These are phyloP conservation scores for Trebouxiophyceae sp. DNA, from an alignment of 163 green algal species.

Conservation along the genomic window DNA sequence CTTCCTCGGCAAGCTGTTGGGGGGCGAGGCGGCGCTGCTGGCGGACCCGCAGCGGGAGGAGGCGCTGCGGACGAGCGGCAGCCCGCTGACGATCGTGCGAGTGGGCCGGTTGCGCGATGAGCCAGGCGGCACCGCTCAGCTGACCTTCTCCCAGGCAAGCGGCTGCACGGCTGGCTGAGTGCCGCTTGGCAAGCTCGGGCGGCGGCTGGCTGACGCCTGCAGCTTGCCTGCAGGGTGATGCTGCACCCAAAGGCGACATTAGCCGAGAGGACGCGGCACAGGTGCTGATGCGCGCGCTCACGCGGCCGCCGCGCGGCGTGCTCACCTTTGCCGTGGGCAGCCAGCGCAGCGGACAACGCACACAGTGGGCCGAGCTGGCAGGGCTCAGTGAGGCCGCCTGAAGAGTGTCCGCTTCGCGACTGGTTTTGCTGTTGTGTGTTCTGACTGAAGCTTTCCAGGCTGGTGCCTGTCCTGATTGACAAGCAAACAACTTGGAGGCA, in stretches of 20 bases:
- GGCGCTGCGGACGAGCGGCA: slow-evolving; percentile 7
- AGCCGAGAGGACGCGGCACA: not conserved
- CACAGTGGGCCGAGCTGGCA: no score
- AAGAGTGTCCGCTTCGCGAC: no score
- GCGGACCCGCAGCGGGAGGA: slow-evolving; percentile 20
- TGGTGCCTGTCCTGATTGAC: no score
- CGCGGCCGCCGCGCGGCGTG: no score
- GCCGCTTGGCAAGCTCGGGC: not conserved
- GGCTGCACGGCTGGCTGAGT: not conserved
- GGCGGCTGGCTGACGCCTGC: not conserved
- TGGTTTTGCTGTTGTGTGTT: no score
- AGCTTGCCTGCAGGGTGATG: slow-evolving; percentile 1
- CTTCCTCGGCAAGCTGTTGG: slow-evolving; percentile 8
- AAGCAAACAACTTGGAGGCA: no score
- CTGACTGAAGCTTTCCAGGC: no score
- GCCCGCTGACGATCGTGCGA: slow-evolving; percentile 20
- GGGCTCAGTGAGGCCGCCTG: no score
- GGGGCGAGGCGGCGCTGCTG: slow-evolving; percentile 12
- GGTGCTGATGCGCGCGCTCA: not conserved
- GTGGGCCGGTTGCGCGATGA: slow-evolving; percentile 15
- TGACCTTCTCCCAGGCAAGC: not conserved
- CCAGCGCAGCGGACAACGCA: no score
- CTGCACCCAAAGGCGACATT: not conserved
- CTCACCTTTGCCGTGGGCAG: no score
- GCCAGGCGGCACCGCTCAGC: slow-evolving; percentile 8